A percentile compares a stretch with the other conserved stretches of the same genome.
Conservation (phyloP, 345 rosid genomes). For the Salix caprea region DNA sequence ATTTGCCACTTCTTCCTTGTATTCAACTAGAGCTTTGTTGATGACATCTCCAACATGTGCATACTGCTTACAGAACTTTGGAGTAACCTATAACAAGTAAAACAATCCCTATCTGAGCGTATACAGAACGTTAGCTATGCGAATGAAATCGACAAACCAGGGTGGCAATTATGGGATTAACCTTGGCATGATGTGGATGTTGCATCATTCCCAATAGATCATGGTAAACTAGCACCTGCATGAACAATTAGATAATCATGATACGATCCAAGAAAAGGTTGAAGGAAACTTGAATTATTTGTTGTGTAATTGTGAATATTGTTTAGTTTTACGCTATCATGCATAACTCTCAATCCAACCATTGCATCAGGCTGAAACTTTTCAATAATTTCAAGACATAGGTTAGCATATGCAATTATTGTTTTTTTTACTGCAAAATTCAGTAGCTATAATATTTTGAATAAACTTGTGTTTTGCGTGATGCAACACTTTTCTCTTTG, state of each 20-base stretch:
- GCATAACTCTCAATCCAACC: no score
- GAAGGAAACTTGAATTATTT: no score
- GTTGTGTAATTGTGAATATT: no score
- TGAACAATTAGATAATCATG: background rate
- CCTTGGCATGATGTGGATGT: conserved; percentile 99
- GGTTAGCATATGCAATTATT: no score
- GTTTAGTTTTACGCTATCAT: no score
- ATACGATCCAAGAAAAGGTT: no score
- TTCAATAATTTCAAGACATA: no score
- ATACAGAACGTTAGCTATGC: background rate
- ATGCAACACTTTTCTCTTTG: no score
- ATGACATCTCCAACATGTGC: conserved; percentile 67
- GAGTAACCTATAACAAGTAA: conserved; percentile 56
- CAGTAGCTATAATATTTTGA: no score
- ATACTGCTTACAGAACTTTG: conserved; percentile 85
- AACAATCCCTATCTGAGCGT: background rate
- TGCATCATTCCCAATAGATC: conserved; percentile 94
- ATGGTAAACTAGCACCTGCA: conserved; percentile 82
- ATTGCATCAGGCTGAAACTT: no score
- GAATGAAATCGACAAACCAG: background rate
- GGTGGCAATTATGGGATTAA: conserved; percentile 12
- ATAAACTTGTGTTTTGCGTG: no score
- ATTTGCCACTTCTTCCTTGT: conserved; percentile 69
- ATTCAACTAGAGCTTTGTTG: conserved; percentile 65
- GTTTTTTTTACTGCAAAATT: no score